phyloP scores from a whole-genome alignment of 2,329 filamentous ascomycete genomes.

The Coniochaeta ligniaria region DNA sequence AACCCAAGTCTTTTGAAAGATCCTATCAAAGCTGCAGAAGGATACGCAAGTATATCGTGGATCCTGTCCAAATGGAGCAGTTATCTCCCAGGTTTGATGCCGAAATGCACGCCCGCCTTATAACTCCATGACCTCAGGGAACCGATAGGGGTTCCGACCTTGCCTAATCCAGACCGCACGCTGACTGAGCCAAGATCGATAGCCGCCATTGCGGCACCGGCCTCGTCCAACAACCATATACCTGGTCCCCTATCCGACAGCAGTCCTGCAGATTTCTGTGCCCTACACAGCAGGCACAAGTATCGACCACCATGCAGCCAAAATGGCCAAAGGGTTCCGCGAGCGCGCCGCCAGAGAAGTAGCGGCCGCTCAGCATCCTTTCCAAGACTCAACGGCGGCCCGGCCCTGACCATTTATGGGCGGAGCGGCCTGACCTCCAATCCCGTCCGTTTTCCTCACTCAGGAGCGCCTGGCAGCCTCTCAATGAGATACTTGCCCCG shows the following conservation, averaged over 20 bases:
- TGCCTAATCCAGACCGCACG: background rate
- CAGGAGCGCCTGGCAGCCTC: conserved; percentile 76
- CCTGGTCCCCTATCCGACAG: background rate
- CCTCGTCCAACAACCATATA: background rate
- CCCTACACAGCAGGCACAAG: background rate
- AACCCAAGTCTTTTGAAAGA: no score
- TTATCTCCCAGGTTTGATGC: no score
- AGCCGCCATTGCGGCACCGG: background rate
- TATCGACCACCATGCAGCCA: background rate
- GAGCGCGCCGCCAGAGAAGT: background rate
- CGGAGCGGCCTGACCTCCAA: background rate
- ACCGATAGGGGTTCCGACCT: background rate
- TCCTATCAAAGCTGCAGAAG: no score
- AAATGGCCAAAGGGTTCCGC: background rate
- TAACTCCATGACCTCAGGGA: background rate
- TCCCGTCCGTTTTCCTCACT: conserved; percentile 29
- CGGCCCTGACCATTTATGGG: background rate
- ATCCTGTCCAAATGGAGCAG: background rate
- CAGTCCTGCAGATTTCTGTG: background rate
- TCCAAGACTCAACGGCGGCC: background rate
- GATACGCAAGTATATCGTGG: background rate
- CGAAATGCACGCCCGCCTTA: background rate
- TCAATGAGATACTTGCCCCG: conserved; percentile 93
- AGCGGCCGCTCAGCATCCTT: background rate
- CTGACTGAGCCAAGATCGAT: background rate